Base-by-base conservation (phyloP, 2,329 filamentous ascomycete species). In the Zymoseptoria crescenta region DNA sequence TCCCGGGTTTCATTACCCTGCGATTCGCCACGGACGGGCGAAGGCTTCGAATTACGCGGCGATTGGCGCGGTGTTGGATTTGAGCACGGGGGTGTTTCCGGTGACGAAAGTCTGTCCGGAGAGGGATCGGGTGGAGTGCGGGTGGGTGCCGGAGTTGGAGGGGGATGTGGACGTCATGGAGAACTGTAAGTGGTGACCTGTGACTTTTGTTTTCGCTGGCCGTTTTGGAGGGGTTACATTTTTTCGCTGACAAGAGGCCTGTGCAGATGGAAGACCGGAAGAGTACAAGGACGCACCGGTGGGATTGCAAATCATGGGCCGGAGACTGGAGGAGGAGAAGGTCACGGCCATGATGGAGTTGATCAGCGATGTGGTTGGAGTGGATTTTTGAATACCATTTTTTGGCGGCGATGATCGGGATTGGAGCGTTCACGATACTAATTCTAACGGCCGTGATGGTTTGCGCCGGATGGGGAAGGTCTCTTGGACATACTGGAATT, bases 241-340 rank as follows among this genome's bases (percentile, higher is more conserved):
- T 24, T 24, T 24, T 24, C 4, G 24, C 24, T 24, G 24, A 24
- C 24, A 24, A 24, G 24, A 24, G 24, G 24, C 2, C 2, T 24
- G 24, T 24, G 24, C 4, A 24, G 24, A 59, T 28, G 16, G 21
- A 8, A 24, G 35, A 50, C 74, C 80, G 1, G 75, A 78, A 53
- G 76, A 72, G 45, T 83, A 79, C 61, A 65, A 71, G 16, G 78
- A 78, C 59, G 76, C 78, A 1, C 82, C 82, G 0, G 74, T 84
- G 3, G 75, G 74, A 10, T 65, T 84, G 59, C 81, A 84, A 66
- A 67, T 84, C 21, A 79, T 84, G 6, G 81, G 78, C 0, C 72
- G 80, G 59, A 73, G 78, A 52, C 78, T 79, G 58, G 76, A 81
- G 52, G 82, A 85, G 61, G 82, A 84, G 67, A 81, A 83, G 68